Percentiles rank a stretch among this genome's conserved stretches.
phyloP scores from a whole-genome alignment of 108 stramenopile species.

The Epithemia pelagica region DNA sequence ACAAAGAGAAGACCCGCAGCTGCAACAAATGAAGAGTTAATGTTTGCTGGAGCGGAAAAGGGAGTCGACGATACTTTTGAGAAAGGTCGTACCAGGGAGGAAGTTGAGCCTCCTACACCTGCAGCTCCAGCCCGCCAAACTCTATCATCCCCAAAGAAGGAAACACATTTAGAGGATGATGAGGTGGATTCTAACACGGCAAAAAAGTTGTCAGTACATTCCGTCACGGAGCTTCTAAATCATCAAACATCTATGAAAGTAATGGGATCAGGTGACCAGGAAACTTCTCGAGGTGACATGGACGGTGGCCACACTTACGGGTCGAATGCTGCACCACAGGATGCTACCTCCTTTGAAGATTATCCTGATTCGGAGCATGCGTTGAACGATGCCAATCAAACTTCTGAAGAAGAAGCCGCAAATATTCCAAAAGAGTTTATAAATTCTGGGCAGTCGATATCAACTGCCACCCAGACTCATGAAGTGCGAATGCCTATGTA shows the following conservation, averaged over 20 bases:
- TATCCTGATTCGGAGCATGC: slow-evolving; percentile 6
- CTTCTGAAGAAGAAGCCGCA: background rate
- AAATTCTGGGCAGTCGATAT: slow-evolving; percentile 46
- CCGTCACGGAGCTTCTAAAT: background rate
- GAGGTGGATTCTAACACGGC: background rate
- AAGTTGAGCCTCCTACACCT: background rate
- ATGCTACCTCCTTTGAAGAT: slow-evolving; percentile 6
- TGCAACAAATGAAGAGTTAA: background rate
- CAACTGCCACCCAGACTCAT: slow-evolving; percentile 83
- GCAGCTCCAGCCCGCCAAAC: background rate
- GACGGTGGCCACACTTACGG: slow-evolving; percentile 2
- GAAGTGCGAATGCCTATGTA: slow-evolving; percentile 87
- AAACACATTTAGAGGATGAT: background rate
- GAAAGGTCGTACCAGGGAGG: background rate
- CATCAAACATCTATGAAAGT: background rate
- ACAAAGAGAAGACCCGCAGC: background rate
- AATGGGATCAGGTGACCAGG: background rate
- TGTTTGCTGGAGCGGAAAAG: background rate
- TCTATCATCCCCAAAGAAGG: no score
- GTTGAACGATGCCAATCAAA: background rate
- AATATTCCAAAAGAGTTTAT: slow-evolving; percentile 12
- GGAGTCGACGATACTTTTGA: background rate
- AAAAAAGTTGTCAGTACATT: background rate
- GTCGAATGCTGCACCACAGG: background rate
- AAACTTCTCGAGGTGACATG: background rate